Conservation (phyloP, 1,284 basidiomycete species). For the Farysia itapuensis region DNA sequence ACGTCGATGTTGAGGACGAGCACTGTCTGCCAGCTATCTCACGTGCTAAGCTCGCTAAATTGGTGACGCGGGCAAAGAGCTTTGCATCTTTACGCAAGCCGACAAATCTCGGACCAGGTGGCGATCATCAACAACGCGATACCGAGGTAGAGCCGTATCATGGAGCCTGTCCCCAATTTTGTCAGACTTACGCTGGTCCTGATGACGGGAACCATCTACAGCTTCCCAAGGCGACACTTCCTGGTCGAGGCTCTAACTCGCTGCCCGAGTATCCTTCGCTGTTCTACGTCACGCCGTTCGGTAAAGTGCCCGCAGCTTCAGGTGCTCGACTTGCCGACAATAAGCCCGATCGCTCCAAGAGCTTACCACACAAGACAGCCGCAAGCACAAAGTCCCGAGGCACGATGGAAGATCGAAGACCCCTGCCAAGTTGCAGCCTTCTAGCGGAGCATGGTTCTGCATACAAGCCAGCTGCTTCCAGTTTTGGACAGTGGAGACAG, state of each 20-base stretch:
- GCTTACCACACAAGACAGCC: neutral
- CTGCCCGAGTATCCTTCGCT: neutral
- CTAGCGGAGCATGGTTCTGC: neutral
- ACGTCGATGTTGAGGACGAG: slow-evolving; percentile 12
- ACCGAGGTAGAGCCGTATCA: neutral
- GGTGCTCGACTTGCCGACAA: neutral
- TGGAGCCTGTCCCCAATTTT: no score
- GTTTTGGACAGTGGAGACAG: slow-evolving; percentile 1
- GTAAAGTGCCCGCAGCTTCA: slow-evolving; percentile 2
- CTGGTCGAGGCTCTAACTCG: neutral
- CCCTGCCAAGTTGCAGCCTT: neutral
- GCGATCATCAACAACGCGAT: neutral
- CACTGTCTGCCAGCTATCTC: neutral
- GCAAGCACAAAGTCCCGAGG: neutral
- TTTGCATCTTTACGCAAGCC: no score
- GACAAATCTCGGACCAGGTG: no score
- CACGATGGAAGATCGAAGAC: neutral
- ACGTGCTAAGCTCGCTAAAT: neutral
- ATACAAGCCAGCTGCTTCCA: slow-evolving; percentile 1
- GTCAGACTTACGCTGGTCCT: no score
- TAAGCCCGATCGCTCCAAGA: neutral
- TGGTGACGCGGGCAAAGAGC: neutral
- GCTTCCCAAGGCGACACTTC: neutral
- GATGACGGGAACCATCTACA: no score
- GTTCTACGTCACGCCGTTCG: slow-evolving; percentile 4